Evolutionary conservation across 2,329 filamentous ascomycete genomes (phyloP).

Genomic region (Triangularia setosa): DNA sequence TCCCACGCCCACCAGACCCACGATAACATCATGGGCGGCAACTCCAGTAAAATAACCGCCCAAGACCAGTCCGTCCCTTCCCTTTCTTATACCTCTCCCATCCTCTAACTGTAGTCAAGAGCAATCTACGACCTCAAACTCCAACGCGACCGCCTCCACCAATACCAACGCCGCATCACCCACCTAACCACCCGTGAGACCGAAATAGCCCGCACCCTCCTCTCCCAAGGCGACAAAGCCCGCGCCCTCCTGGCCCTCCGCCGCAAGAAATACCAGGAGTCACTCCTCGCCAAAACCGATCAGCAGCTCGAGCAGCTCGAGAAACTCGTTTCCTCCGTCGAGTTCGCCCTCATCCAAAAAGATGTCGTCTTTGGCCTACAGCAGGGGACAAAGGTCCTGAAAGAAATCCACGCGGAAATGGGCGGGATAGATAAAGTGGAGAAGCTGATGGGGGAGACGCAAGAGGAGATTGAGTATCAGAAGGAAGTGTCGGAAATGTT

Average conservation of each 20-base stretch:
- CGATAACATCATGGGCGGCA: conserved; percentile 47
- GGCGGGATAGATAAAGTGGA: conserved; percentile 90
- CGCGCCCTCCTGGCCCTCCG: conserved; percentile 83
- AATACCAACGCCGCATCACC: conserved; percentile 89
- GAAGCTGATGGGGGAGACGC: conserved; percentile 89
- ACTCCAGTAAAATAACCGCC: conserved; percentile 54
- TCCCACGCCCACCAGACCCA: not conserved
- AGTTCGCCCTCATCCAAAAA: conserved; percentile 96
- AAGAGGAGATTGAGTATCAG: conserved; percentile 78
- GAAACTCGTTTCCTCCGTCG: conserved; percentile 80
- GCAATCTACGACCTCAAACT: conserved; percentile 97
- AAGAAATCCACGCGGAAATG: conserved; percentile 93
- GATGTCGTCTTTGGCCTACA: conserved; percentile 90
- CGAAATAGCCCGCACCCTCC: conserved; percentile 76
- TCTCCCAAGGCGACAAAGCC: conserved; percentile 73
- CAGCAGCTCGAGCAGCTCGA: conserved; percentile 91
- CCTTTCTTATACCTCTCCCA: conserved; percentile 9
- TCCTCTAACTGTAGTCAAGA: conserved; percentile 43
- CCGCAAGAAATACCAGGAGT: conserved; percentile 95
- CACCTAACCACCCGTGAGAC: conserved; percentile 84
- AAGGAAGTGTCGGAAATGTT: conserved; percentile 93
- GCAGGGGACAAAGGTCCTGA: conserved; percentile 84
- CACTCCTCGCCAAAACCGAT: conserved; percentile 83
- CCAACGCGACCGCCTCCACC: conserved; percentile 94
- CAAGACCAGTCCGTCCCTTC: conserved; percentile 73